A percentile compares a stretch with the other conserved stretches of the same genome.
Conservation (phyloP, 139 green algal genomes). For the Micromonas commoda region DNA sequence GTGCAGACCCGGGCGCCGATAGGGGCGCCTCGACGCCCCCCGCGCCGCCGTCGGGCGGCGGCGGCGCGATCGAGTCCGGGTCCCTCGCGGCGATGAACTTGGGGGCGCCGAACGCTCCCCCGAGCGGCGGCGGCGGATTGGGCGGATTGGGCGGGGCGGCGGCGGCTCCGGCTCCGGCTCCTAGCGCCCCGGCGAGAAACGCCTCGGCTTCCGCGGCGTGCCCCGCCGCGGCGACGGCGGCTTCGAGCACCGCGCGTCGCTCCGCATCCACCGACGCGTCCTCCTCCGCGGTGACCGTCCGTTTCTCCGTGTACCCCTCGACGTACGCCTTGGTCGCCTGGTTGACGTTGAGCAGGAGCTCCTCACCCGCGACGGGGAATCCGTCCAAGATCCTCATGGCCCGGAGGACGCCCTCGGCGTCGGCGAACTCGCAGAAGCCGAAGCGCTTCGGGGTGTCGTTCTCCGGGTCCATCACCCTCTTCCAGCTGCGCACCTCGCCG, state of each 20-base stretch:
- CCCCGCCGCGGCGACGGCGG: no score
- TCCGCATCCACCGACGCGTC: background rate
- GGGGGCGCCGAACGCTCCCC: no score
- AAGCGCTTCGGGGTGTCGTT: slow-evolving; percentile 72
- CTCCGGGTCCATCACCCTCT: slow-evolving; percentile 68
- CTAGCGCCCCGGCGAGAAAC: background rate
- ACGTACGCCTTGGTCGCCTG: background rate
- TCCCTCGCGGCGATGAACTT: background rate
- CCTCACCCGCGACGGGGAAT: background rate
- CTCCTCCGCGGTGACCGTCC: background rate
- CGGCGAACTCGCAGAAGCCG: slow-evolving; percentile 82
- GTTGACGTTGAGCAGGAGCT: slow-evolving; percentile 20
- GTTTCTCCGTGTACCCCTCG: background rate
- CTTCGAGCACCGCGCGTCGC: background rate
- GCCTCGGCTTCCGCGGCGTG: background rate
- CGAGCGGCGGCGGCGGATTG: no score
- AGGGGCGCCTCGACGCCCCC: background rate
- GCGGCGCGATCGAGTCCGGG: background rate
- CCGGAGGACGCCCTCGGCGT: slow-evolving; percentile 46
- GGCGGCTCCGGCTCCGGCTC: slow-evolving; percentile 5
- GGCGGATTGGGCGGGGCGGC: background rate
- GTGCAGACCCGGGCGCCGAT: background rate
- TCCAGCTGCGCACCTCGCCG: slow-evolving; percentile 74
- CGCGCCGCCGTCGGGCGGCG: no score
- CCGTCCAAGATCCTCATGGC: slow-evolving; percentile 58